phyloP scores from a whole-genome alignment of 768 basidiomycete species.

The Imleria badia region DNA sequence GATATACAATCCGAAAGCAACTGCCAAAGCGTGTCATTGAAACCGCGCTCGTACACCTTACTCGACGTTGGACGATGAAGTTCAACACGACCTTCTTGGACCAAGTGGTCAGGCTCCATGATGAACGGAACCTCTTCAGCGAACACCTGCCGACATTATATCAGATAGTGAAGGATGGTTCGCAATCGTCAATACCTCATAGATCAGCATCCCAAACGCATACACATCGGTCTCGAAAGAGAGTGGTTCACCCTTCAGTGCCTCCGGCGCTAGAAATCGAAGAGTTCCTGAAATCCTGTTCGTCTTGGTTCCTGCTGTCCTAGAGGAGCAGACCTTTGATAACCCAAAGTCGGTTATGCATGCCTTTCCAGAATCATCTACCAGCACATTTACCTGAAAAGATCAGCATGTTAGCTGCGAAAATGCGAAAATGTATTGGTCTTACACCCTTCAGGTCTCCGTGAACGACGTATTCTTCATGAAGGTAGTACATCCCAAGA shows the following conservation, averaged over 20 bases:
- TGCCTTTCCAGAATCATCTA: slow-evolving; percentile 32
- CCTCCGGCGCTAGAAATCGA: slow-evolving; percentile 34
- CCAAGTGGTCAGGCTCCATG: not conserved
- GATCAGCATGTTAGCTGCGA: not conserved
- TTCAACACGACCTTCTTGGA: not conserved
- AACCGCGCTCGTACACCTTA: not conserved
- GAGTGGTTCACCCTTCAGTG: slow-evolving; percentile 8
- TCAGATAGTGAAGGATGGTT: not conserved
- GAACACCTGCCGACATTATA: slow-evolving; percentile 4
- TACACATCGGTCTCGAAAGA: slow-evolving; percentile 28
- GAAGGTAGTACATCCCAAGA: slow-evolving; percentile 15
- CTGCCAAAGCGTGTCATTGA: slow-evolving; percentile 5
- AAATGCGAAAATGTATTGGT: not conserved
- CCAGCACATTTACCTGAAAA: slow-evolving; percentile 32
- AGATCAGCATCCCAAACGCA: slow-evolving; percentile 33
- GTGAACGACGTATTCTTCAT: slow-evolving; percentile 22
- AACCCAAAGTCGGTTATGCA: slow-evolving; percentile 37
- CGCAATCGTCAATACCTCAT: slow-evolving; percentile 19
- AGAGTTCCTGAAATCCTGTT: slow-evolving; percentile 25
- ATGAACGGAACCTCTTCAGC: slow-evolving; percentile 8
- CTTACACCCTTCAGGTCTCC: slow-evolving; percentile 32
- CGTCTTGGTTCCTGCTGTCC: slow-evolving; percentile 16
- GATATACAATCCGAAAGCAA: slow-evolving; percentile 5
- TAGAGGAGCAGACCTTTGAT: slow-evolving; percentile 21
- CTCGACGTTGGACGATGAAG: not conserved